Percentiles rank a stretch among this genome's conserved stretches.
phyloP scores from a whole-genome alignment of 1,139 yeast species.

The Candida frijolesensis region DNA sequence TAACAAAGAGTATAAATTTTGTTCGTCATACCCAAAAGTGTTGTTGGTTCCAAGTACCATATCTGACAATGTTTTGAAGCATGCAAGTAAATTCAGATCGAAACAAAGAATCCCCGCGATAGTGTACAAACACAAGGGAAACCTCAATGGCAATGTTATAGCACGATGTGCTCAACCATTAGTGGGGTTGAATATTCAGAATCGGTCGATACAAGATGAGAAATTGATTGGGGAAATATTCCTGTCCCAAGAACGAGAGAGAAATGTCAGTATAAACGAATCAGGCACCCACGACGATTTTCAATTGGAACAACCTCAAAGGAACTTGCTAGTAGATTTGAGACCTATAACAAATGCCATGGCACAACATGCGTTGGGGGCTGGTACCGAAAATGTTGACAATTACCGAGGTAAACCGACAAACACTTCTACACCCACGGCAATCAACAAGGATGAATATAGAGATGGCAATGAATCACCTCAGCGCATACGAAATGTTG shows the following conservation, averaged over 20 bases:
- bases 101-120: conserved; percentile 83
- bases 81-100: conserved; percentile 85
- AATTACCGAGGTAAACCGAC: conserved; percentile 55
- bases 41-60: conserved; percentile 73
- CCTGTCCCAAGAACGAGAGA: conserved; percentile 41
- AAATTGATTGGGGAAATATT: conserved; percentile 75
- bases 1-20: conserved; percentile 66
- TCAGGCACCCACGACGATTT: conserved; percentile 22
- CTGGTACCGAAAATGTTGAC: conserved; percentile 93
- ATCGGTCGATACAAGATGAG: conserved; percentile 90
- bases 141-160: conserved; percentile 72
- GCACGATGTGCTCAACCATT: conserved; percentile 92
- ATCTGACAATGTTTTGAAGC: conserved; percentile 79
- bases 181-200: conserved; percentile 81
- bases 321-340: conserved; percentile 83
- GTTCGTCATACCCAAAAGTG: conserved; percentile 73
- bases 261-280: conserved; percentile 20
- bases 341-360: conserved; percentile 92
- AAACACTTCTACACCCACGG: conserved; percentile 2
- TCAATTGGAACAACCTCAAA: conserved; percentile 43
- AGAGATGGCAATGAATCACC: conserved; percentile 10
- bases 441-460: neutral
- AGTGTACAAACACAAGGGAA: conserved; percentile 65
- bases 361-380: conserved; percentile 97
- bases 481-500: conserved; percentile 28